A percentile compares a stretch with the other conserved stretches of the same genome.
These are phyloP conservation scores for Tagetes patula DNA, from an alignment of 129 eudicot species.

Conservation along the genomic window DNA sequence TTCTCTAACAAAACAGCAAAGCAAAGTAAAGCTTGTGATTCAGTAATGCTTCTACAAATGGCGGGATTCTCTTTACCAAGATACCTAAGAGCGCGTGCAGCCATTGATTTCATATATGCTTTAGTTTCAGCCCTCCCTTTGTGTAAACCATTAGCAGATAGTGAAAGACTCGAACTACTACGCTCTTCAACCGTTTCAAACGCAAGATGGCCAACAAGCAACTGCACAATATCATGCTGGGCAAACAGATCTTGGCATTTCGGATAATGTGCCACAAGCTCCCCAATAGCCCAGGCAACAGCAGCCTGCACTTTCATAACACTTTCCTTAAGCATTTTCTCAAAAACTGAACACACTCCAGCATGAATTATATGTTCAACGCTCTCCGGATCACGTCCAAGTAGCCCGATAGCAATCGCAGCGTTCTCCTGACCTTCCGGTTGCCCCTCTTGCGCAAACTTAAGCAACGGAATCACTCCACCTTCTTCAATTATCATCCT, in stretches of 20 bases:
- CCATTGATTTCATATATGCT: constrained; percentile 47
- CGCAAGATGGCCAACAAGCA: constrained; percentile 49
- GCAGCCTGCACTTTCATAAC: constrained; percentile 49
- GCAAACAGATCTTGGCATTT: constrained; percentile 48
- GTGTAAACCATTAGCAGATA: constrained; percentile 24
- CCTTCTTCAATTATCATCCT: constrained; percentile 51
- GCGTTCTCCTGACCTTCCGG: constrained; percentile 49
- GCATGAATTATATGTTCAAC: constrained; percentile 45
- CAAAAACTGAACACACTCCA: constrained; percentile 48
- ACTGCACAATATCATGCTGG: constrained; percentile 39
- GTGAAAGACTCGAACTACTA: constrained; percentile 29
- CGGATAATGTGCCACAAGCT: constrained; percentile 34
- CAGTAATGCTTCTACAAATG: constrained; percentile 48
- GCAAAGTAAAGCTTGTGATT: constrained; percentile 50
- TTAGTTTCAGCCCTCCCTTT: constrained; percentile 54
- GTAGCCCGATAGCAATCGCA: constrained; percentile 40
- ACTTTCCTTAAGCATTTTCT: constrained; percentile 44
- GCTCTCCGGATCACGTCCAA: constrained; percentile 46
- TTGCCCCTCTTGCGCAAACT: constrained; percentile 44
- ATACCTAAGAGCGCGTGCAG: constrained; percentile 48
- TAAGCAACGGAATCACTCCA: constrained; percentile 48
- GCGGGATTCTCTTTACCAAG: constrained; percentile 39
- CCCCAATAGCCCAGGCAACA: constrained; percentile 53
- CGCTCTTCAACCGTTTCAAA: constrained; percentile 53
- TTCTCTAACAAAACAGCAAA: constrained; percentile 51